Evolutionary conservation across 2,329 filamentous ascomycete genomes (phyloP).

Genomic region (Ophioceras dolichostomum): DNA sequence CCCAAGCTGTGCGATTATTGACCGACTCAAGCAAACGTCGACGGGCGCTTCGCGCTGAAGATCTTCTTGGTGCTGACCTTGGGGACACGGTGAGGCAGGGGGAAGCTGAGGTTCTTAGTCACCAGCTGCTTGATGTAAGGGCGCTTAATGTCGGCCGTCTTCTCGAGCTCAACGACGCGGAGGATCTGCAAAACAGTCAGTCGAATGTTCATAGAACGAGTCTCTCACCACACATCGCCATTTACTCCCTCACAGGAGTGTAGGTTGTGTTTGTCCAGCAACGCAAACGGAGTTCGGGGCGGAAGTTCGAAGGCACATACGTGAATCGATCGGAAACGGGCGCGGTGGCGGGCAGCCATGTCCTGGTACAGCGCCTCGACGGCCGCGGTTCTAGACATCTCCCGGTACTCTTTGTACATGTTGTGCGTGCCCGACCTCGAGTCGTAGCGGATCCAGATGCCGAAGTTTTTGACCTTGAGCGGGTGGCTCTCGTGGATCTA

Average conservation of each 20-base stretch:
- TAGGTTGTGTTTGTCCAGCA: no score
- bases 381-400: constrained; percentile 91
- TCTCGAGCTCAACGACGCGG: constrained; percentile 95
- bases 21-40: constrained; percentile 85
- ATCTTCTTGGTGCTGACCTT: constrained; percentile 78
- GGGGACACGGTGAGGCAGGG: constrained; percentile 89
- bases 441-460: constrained; percentile 99
- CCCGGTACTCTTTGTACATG: constrained; percentile 99
- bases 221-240: no score
- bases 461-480: constrained; percentile 99
- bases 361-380: constrained; percentile 98
- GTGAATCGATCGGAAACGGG: constrained; percentile 96
- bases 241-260: constrained; percentile 5
- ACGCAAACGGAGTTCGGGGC: neutral
- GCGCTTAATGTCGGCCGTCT: constrained; percentile 87
- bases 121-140: constrained; percentile 99
- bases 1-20: constrained; percentile 30
- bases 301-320: constrained; percentile 46
- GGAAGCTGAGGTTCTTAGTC: constrained; percentile 92
- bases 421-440: constrained; percentile 99
- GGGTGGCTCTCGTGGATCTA: constrained; percentile 98
- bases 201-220: no score
- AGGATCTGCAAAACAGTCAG: constrained; percentile 69
- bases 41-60: constrained; percentile 85
- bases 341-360: constrained; percentile 97